Evolutionary conservation across 495 filamentous ascomycete species (phyloP), one percentile per base, ranked within the genome.

Genomic region (Penicillium argentinense): DNA sequence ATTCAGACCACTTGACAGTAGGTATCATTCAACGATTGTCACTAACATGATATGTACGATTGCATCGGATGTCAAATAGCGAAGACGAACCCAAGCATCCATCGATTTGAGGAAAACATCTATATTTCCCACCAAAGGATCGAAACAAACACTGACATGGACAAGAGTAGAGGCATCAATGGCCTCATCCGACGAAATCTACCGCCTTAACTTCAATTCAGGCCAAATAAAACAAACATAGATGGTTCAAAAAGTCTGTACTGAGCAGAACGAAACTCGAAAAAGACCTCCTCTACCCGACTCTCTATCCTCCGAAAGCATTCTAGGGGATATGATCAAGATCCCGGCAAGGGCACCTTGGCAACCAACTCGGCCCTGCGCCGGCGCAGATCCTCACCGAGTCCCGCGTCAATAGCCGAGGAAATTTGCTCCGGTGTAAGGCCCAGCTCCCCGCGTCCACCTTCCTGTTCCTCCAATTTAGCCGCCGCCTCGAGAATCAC

Each of bases 401-500:
- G 26, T 24, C 47, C 45, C 1, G 49, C 40, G 45, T 68, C 60
- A 21, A 64, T 51, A 2, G 57, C 59, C 12, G 64, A 60, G 2
- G 61, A 58, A 17, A 63, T 52, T 26, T 58, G 49, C 40, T 56
- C 60, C 11, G 54, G 42, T 3, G 58, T 33, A 8, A 44, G 33
- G 1, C 43, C 36, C 13, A 56, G 46, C 44, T 68, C 63, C 6
- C 65, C 64, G 3, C 56, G 45, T 21, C 54, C 57, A 11, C 59
- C 62, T 46, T 72, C 65, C 18, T 73, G 66, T 34, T 68, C 39
- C 40, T 64, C 58, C 27, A 75, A 39, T 23, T 61, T 57, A 0
- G 64, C 46, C 2, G 69, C 72, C 1, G 69, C 68, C 19, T 72
- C 67, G 3, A 75, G 57, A 12, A 72, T 52, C 29, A 62, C 49